A percentile compares a stretch with the other conserved stretches of the same genome.
phyloP scores from a whole-genome alignment of 345 rosid genomes.

The Eutrema heterophyllum region DNA sequence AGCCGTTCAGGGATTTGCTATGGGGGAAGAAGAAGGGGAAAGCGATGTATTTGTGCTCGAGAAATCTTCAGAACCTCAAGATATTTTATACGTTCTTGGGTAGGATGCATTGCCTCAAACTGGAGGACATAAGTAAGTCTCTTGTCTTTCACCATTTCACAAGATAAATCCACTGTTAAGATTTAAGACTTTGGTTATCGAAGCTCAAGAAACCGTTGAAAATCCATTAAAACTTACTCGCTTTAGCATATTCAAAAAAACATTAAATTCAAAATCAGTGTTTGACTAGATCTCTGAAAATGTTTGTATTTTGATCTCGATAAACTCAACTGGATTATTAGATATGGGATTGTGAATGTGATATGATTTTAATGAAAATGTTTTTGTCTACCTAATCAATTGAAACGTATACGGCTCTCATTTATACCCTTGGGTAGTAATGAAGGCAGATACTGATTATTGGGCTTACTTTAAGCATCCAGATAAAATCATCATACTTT shows the following conservation, averaged over 20 bases:
- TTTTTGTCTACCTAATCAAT: too few species aligned
- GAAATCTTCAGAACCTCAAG: slow-evolving; percentile 56
- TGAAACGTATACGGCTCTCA: too few species aligned
- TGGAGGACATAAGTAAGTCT: slow-evolving; percentile 50
- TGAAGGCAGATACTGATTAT: too few species aligned
- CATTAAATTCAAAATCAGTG: too few species aligned
- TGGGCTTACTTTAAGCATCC: too few species aligned
- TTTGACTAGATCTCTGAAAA: slow-evolving; percentile 58
- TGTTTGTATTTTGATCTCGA: slow-evolving; percentile 62
- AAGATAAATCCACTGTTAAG: slow-evolving; percentile 38
- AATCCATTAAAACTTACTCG: too few species aligned
- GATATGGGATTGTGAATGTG: too few species aligned
- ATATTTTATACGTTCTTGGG: slow-evolving; percentile 55
- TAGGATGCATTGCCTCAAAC: slow-evolving; percentile 41
- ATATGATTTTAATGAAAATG: too few species aligned
- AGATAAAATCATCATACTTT: too few species aligned
- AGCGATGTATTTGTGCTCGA: slow-evolving; percentile 64
- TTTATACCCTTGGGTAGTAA: too few species aligned
- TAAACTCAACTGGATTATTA: too few species aligned
- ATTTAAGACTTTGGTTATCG: slow-evolving; percentile 47
- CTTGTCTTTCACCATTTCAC: slow-evolving; percentile 48
- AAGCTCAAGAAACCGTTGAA: slow-evolving; percentile 42
- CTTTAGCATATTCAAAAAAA: too few species aligned
- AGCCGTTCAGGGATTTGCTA: neutral
- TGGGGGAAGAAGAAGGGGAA: slow-evolving; percentile 28